phyloP scores from a whole-genome alignment of 768 basidiomycete genomes.

The Mycena indigotica region DNA sequence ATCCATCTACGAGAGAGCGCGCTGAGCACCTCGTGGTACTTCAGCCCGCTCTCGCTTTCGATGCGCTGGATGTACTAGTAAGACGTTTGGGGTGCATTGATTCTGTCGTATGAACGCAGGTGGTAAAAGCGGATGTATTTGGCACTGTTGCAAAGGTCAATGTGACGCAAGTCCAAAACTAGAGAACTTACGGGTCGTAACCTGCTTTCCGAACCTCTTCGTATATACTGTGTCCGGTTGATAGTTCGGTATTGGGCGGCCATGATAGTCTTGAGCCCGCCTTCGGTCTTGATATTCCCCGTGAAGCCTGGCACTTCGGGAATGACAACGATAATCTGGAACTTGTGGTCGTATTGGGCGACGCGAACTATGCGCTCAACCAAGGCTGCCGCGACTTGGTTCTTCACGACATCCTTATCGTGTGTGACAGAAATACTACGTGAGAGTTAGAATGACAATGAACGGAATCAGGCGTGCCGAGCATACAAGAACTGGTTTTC shows the following conservation, averaged over 20 bases:
- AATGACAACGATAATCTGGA: slow-evolving; percentile 44
- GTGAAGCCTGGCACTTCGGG: slow-evolving; percentile 75
- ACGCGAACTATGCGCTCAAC: slow-evolving; percentile 85
- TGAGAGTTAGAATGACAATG: not conserved
- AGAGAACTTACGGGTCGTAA: slow-evolving; percentile 67
- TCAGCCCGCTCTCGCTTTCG: slow-evolving; percentile 74
- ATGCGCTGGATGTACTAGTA: slow-evolving; percentile 69
- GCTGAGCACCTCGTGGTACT: slow-evolving; percentile 84
- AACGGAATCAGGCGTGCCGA: not conserved
- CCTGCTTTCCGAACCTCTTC: slow-evolving; percentile 78
- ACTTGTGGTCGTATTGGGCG: slow-evolving; percentile 65
- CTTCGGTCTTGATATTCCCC: slow-evolving; percentile 70
- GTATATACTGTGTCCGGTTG: slow-evolving; percentile 85
- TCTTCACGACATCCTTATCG: slow-evolving; percentile 67
- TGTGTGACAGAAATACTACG: slow-evolving; percentile 80
- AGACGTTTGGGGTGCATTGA: slow-evolving; percentile 68
- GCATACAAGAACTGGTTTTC: no score
- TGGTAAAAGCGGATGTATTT: slow-evolving; percentile 93
- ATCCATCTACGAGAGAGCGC: slow-evolving; percentile 83
- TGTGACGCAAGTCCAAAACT: not conserved
- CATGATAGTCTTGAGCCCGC: slow-evolving; percentile 81
- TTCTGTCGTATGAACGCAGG: slow-evolving; percentile 86
- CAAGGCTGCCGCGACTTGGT: slow-evolving; percentile 81
- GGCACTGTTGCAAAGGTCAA: slow-evolving; percentile 40
- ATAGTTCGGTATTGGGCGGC: slow-evolving; percentile 87